phyloP scores from a whole-genome alignment of 148 eudicot species.

The Rhododendron mucronatum region DNA sequence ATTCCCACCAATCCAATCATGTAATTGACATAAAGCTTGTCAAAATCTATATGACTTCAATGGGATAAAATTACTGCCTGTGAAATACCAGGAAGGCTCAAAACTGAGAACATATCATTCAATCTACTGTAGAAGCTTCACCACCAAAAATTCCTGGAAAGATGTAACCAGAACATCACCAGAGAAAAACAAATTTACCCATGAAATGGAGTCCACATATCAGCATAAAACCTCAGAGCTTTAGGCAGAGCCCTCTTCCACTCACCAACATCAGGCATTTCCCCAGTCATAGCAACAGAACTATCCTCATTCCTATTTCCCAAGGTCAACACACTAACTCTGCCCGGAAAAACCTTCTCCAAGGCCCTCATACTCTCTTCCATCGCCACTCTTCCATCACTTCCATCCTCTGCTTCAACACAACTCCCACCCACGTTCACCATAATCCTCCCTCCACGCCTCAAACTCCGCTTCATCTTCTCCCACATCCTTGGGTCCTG shows the following conservation, averaged over 20 bases:
- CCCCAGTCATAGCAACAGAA: conserved; percentile 66
- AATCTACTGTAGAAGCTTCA: not conserved
- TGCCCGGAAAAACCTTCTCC: conserved; percentile 50
- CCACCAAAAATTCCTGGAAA: not conserved
- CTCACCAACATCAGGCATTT: conserved; percentile 34
- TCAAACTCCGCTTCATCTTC: conserved; percentile 52
- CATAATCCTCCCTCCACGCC: conserved; percentile 83
- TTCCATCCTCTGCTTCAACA: conserved; percentile 73
- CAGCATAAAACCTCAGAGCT: conserved; percentile 56
- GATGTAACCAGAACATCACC: not conserved
- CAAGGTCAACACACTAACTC: conserved; percentile 52
- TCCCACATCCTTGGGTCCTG: conserved; percentile 67
- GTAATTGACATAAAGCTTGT: not conserved
- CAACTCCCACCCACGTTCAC: conserved; percentile 94
- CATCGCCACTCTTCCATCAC: conserved; percentile 68
- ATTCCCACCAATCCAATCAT: not conserved
- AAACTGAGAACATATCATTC: not conserved
- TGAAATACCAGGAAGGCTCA: not conserved
- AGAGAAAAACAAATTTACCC: not conserved
- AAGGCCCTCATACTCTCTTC: conserved; percentile 66
- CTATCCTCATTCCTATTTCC: conserved; percentile 70
- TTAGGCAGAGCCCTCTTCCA: conserved; percentile 65
- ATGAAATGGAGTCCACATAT: conserved; percentile 57
- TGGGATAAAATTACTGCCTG: not conserved
- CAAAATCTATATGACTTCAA: not conserved